Percentiles rank a stretch among this genome's conserved stretches.
Conservation (phyloP, 2,329 filamentous ascomycete species). For the Xylariomycetidae sp. region DNA sequence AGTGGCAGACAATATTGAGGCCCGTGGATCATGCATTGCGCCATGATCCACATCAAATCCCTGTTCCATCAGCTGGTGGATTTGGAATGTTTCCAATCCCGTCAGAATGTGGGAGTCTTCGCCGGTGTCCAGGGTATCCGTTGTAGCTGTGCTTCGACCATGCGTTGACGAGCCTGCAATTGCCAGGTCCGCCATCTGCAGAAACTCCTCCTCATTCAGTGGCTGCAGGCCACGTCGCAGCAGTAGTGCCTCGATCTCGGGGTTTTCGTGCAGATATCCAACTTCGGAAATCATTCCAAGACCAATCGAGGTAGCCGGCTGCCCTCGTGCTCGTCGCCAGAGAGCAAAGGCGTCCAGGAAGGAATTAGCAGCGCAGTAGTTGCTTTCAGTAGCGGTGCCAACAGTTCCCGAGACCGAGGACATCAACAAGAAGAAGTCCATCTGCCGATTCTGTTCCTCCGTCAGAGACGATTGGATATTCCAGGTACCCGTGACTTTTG, state of each 20-base stretch:
- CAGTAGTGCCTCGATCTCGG: constrained; percentile 13
- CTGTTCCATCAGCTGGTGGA: constrained; percentile 9
- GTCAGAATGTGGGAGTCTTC: constrained; percentile 15
- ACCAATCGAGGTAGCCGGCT: constrained; percentile 19
- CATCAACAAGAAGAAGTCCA: constrained; percentile 30
- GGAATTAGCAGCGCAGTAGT: constrained; percentile 33
- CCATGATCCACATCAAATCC: constrained; percentile 14
- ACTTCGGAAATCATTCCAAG: constrained; percentile 31
- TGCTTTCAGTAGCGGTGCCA: constrained; percentile 27
- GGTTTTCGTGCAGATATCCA: constrained; percentile 29
- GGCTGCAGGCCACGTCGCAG: constrained; percentile 17
- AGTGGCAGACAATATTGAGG: constrained; percentile 3
- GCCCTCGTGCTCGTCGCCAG: constrained; percentile 20
- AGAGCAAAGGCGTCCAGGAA: constrained; percentile 30
- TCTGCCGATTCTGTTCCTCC: constrained; percentile 5
- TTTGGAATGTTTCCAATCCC: constrained; percentile 10
- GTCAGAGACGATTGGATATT: constrained; percentile 18
- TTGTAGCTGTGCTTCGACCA: no score
- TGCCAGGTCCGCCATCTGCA: constrained; percentile 21
- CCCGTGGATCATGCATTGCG: constrained; percentile 8
- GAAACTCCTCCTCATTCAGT: constrained; percentile 17
- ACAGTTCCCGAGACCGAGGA: constrained; percentile 24
- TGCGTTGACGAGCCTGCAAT: no score
- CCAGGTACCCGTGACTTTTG: constrained; percentile 19
- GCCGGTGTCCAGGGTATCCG: no score